Conservation (phyloP, 1,284 basidiomycete genomes). For the Ceratobasidium sp. region DNA sequence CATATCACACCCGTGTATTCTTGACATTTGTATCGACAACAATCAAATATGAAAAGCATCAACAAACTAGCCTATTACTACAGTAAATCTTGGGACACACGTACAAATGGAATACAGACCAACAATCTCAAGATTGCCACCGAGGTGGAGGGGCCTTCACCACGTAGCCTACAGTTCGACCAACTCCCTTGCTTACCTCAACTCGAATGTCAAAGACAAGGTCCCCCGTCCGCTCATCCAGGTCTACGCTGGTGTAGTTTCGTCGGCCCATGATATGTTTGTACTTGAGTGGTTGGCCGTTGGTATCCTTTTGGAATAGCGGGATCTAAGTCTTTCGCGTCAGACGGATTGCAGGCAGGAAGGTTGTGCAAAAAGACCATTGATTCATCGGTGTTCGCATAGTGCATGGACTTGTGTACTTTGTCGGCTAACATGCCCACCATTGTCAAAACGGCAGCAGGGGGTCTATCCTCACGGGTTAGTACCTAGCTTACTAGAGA, state of each 20-base stretch:
- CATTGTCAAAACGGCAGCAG: slow-evolving; percentile 80
- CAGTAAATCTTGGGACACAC: neutral
- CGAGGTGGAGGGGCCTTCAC: slow-evolving; percentile 52
- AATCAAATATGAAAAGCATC: slow-evolving; percentile 7
- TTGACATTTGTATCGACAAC: neutral
- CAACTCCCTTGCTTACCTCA: slow-evolving; percentile 83
- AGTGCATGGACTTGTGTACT: slow-evolving; percentile 84
- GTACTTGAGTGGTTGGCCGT: slow-evolving; percentile 73
- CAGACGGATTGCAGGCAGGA: neutral
- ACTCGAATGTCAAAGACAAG: slow-evolving; percentile 89
- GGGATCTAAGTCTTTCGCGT: slow-evolving; percentile 65
- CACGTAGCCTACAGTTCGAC: slow-evolving; percentile 70
- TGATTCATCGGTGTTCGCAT: slow-evolving; percentile 80
- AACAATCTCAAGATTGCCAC: slow-evolving; percentile 47
- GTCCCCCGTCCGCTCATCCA: slow-evolving; percentile 69
- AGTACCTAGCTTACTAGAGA: slow-evolving; percentile 50
- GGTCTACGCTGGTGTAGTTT: slow-evolving; percentile 88
- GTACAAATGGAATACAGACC: slow-evolving; percentile 23
- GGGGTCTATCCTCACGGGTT: slow-evolving; percentile 69
- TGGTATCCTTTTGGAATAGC: slow-evolving; percentile 80
- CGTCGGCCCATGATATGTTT: slow-evolving; percentile 87
- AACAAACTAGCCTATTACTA: slow-evolving; percentile 9
- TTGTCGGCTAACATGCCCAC: slow-evolving; percentile 84
- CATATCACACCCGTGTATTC: slow-evolving; percentile 4
- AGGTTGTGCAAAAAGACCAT: slow-evolving; percentile 65